phyloP scores from a whole-genome alignment of 768 basidiomycete genomes.

The Dacryopinax spathularia region DNA sequence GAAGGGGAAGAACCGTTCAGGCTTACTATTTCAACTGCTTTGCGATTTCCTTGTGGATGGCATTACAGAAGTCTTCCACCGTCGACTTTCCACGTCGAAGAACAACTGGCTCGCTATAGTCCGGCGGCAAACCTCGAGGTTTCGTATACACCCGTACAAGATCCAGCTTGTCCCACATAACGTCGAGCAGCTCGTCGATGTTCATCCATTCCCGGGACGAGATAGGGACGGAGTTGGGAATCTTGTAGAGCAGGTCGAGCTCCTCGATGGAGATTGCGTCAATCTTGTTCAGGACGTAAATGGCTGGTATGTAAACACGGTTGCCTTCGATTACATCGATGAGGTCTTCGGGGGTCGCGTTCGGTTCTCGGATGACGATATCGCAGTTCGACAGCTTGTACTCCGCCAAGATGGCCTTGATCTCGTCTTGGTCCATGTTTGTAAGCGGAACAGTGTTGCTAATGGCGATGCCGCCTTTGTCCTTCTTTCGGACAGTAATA shows the following conservation, averaged over 20 bases:
- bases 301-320: conserved; percentile 81
- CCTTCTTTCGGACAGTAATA: conserved; percentile 69
- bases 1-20: neutral
- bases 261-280: conserved; percentile 98
- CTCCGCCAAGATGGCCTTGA: conserved; percentile 87
- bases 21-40: conserved; percentile 94
- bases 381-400: conserved; percentile 79
- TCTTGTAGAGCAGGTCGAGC: conserved; percentile 81
- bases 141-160: conserved; percentile 90
- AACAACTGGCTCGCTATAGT: conserved; percentile 84
- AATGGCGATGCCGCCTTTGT: conserved; percentile 86
- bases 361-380: conserved; percentile 82
- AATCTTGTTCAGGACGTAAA: conserved; percentile 73
- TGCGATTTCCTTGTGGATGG: conserved; percentile 93
- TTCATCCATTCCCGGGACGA: conserved; percentile 93
- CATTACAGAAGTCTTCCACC: conserved; percentile 80
- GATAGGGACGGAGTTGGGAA: conserved; percentile 88
- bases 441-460: conserved; percentile 94
- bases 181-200: conserved; percentile 81
- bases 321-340: conserved; percentile 98
- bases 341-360: conserved; percentile 85
- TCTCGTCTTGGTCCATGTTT: conserved; percentile 89
- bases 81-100: conserved; percentile 33
- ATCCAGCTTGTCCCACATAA: conserved; percentile 87
- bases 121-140: conserved; percentile 78